Conservation (phyloP, 2,329 filamentous ascomycete genomes). For the Erysiphe pulchra region DNA sequence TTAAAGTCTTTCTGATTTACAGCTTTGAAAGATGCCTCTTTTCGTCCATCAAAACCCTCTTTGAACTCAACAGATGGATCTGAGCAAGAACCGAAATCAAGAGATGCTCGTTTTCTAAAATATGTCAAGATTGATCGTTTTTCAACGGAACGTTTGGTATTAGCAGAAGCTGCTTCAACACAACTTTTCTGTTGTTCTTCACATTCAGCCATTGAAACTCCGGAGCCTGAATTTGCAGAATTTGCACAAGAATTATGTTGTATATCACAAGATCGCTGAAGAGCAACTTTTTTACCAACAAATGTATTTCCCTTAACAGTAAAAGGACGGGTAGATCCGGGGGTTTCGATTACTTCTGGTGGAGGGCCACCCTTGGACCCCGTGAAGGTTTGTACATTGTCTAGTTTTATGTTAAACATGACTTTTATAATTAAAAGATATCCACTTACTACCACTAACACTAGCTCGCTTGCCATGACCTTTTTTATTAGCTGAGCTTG, state of each 20-base stretch:
- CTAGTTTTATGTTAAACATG: background rate
- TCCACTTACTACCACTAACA: background rate
- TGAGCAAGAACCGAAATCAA: conserved; percentile 18
- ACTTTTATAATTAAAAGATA: conserved; percentile 3
- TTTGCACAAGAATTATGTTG: background rate
- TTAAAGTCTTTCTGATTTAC: conserved; percentile 18
- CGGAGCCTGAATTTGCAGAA: background rate
- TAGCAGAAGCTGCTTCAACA: background rate
- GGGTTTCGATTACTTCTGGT: background rate
- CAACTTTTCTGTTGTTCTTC: background rate
- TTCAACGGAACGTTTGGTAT: background rate
- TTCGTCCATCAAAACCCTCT: conserved; percentile 19
- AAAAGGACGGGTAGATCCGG: background rate
- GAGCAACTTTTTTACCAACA: background rate
- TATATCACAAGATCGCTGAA: background rate
- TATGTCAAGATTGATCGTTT: background rate
- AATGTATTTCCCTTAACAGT: background rate
- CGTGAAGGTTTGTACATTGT: conserved; percentile 1
- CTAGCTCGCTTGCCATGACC: no score
- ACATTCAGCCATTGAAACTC: background rate
- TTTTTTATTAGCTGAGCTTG: no score
- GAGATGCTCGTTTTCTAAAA: conserved; percentile 1
- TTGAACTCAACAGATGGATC: conserved; percentile 19
- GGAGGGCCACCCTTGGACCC: background rate
- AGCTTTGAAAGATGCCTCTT: conserved; percentile 18